Evolutionary conservation across 208 protist species (phyloP).

Genomic region (Crithidia bombi): DNA sequence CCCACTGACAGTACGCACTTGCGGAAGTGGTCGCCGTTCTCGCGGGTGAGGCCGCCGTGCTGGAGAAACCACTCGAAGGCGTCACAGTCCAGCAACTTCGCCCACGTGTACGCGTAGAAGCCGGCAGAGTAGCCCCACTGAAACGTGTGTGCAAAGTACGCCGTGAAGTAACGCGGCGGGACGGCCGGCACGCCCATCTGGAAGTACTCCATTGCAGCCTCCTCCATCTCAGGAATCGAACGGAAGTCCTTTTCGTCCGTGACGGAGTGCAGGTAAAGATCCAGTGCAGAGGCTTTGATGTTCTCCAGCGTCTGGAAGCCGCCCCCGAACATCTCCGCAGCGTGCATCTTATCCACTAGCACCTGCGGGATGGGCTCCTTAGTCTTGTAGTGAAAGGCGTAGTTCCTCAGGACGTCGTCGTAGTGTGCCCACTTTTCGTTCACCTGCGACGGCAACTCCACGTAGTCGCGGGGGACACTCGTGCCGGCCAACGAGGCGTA

Average conservation of each 20-base stretch:
- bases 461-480: constrained; percentile 74
- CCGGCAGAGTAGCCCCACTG: constrained; percentile 73
- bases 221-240: constrained; percentile 44
- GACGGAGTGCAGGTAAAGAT: constrained; percentile 64
- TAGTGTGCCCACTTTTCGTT: constrained; percentile 81
- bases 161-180: constrained; percentile 54
- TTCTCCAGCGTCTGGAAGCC: constrained; percentile 63
- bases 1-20: constrained; percentile 71
- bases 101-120: constrained; percentile 83
- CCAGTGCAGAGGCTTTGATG: constrained; percentile 55
- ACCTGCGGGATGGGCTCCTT: constrained; percentile 51
- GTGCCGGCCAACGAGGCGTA: constrained; percentile 59
- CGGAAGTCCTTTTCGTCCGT: constrained; percentile 36
- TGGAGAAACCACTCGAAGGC: constrained; percentile 73
- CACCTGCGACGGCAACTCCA: constrained; percentile 85
- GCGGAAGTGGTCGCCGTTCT: constrained; percentile 69
- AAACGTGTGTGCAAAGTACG: constrained; percentile 78
- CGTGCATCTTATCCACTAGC: constrained; percentile 59
- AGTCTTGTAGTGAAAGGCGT: constrained; percentile 71
- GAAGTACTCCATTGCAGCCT: constrained; percentile 29
- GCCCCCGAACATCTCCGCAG: constrained; percentile 34
- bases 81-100: constrained; percentile 71
- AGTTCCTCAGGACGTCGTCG: constrained; percentile 50
- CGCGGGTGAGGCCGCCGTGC: constrained; percentile 55
- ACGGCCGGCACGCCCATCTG: constrained; percentile 25